These are phyloP conservation scores for Globisporangium cystogenes DNA, from an alignment of 352 stramenopile species.

Conservation along the genomic window DNA sequence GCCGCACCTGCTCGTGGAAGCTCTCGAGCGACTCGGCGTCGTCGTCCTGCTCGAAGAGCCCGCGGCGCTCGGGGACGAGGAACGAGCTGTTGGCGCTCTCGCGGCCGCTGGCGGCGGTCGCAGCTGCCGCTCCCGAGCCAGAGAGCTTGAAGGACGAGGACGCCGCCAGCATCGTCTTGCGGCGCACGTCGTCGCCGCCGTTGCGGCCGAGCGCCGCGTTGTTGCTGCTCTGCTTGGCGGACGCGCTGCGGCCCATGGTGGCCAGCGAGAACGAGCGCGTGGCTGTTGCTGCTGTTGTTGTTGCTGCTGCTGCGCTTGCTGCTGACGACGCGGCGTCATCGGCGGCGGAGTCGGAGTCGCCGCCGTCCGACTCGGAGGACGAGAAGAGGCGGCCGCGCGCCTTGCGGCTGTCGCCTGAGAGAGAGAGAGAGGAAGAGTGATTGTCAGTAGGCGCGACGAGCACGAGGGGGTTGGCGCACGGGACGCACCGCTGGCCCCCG, in stretches of 20 bases:
- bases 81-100: slow-evolving; percentile 12
- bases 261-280: slow-evolving; percentile 8
- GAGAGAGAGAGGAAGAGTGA: neutral
- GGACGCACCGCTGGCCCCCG: slow-evolving; percentile 1
- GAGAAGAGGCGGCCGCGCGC: slow-evolving; percentile 16
- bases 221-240: slow-evolving; percentile 9
- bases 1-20: slow-evolving; percentile 63
- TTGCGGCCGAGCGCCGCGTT: slow-evolving; percentile 2
- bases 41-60: slow-evolving; percentile 74
- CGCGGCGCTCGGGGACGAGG: slow-evolving; percentile 36
- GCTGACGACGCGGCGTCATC: slow-evolving; percentile 1
- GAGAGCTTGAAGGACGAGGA: slow-evolving; percentile 10
- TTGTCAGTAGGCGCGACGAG: neutral
- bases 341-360: slow-evolving; percentile 9
- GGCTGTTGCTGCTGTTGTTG: neutral
- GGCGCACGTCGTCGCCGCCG: slow-evolving; percentile 2
- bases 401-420: slow-evolving; percentile 12
- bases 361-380: slow-evolving; percentile 15
- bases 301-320: neutral
- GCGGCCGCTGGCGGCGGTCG: slow-evolving; percentile 1
- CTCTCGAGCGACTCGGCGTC: slow-evolving; percentile 69
- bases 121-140: too few species aligned
- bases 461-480: neutral
- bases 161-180: slow-evolving; percentile 8
- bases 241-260: slow-evolving; percentile 3